Base-by-base conservation (phyloP, 2,329 filamentous ascomycete species). In the Exophiala phaeomuriformis region DNA sequence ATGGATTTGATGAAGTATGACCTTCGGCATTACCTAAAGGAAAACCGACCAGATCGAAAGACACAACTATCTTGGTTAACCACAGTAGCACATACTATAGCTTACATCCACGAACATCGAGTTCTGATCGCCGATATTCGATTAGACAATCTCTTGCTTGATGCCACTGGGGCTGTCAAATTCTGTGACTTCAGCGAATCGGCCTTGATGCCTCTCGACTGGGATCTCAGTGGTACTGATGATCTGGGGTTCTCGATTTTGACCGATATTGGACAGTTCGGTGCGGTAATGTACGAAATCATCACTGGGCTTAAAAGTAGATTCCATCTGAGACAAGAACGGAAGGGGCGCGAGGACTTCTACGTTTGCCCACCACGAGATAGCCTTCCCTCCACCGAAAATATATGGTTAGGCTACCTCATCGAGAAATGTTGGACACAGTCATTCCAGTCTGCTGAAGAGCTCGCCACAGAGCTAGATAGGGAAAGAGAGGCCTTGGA, bases 181-280 rank as follows among this genome's bases (percentile, higher is more conserved):
- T 44, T 68, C 10, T 63, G 60, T 44, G 65, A 68, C 54, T 67
- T 68, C 48, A 48, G 61, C 1, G 61, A 66, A 44, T 60, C 64
- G 7, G 55, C 58, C n/a, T 43, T 65, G 8, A 52, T 68, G 30
- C 54, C 61, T 5, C 49, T 63, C 6, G 58, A 64, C 45, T 49
- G 55, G 12, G 32, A 63, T 54, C 65, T 69, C 55, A 56, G 64
- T 9, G 55, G 55, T 6, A 58, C 56, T 8, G 61, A 67, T 50
- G 63, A 67, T 31, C 52, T 58, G 37, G 65, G 64, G 29, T 67
- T 59, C 49, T 63, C 63, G 1, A 59, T 62, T 9, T 57, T 60
- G 27, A 66, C 60, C 9, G 65, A 69, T 52, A 64, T 70, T 46
- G 64, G 63, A 2, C 61, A 63, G 28, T 59, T 69, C 19, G 66